Base-by-base conservation (phyloP, 495 filamentous ascomycete species). In the Penicillium lividum region DNA sequence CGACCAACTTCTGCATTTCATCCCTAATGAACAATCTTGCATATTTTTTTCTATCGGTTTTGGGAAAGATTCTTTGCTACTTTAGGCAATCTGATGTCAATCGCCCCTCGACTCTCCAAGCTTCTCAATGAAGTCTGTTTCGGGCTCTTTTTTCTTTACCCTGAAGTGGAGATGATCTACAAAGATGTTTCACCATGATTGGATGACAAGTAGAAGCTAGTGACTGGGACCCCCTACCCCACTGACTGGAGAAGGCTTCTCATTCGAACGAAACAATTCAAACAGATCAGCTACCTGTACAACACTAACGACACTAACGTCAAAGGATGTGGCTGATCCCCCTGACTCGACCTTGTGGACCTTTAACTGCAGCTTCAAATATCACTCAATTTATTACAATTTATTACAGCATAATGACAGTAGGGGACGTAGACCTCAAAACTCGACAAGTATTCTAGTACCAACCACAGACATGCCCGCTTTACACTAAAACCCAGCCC, bases 161-260 rank as follows among this genome's bases (percentile, higher is more conserved):
- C 28, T 16, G 11, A 18, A 28, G 44, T 27, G 18, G 28, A 16
- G 4, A 16, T 49, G 46, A 49, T 49, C 46, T n/a, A n/a, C 46
- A 33, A n/a, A 15, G 13, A 0, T 40, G 13, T 40, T 40, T 18
- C 28, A n/a, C 46, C n/a, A 6, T 30, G 27, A 16, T 16, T 31
- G 25, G 28, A 22, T 33, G 46, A 18, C 28, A 7, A 15, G 28
- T 6, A 31, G 6, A 31, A 49, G 45, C 46, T 49, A 49, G 46
- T 49, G 46, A 49, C 46, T 30, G 43, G 43, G 43, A 16, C 43
- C 6, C 25, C 18, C 11, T 46, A 25, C 43, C 10, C 43, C 43
- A 29, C 46, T 31, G 28, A 49, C 46, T 49, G 46, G 46, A 49
- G 46, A 49, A 49, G 31, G 46, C 46, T 49, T 7, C 43, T 18